Conservation (phyloP, 23 red algal species). For the Gracilariopsis chorda region DNA sequence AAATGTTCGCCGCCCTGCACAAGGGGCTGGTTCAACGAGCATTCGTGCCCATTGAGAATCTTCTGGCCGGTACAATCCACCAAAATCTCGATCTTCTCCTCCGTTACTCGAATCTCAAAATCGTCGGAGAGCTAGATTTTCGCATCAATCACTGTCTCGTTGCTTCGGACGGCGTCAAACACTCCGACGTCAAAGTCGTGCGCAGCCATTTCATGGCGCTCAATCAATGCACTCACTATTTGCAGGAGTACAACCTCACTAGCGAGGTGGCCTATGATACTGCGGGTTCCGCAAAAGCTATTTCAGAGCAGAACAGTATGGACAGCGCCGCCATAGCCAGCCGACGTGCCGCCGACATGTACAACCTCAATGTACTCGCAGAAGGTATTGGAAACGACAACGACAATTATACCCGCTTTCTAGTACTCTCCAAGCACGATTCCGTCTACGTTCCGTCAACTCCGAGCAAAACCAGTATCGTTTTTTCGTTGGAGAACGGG, state of each 20-base stretch:
- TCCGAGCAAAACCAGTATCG: conserved; percentile 85
- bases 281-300: conserved; percentile 72
- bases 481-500: conserved; percentile 83
- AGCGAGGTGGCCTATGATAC: conserved; percentile 87
- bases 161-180: conserved; percentile 46
- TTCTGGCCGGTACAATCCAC: conserved; percentile 94
- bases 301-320: conserved; percentile 30
- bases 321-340: conserved; percentile 76
- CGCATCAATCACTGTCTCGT: conserved; percentile 90
- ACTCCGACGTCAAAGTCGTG: conserved; percentile 59
- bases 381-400: conserved; percentile 88
- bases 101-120: conserved; percentile 51
- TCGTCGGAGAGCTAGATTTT: conserved; percentile 95
- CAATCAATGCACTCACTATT: conserved; percentile 83
- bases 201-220: conserved; percentile 91
- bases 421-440: conserved; percentile 58
- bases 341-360: conserved; percentile 80
- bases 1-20: conserved; percentile 54
- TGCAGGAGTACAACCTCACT: conserved; percentile 33
- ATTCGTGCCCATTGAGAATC: conserved; percentile 93
- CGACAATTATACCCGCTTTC: conserved; percentile 95
- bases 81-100: conserved; percentile 86
- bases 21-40: conserved; percentile 39
- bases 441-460: neutral
- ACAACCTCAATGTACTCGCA: conserved; percentile 79